Evolutionary conservation across 2,329 filamentous ascomycete species (phyloP), one percentile per base, ranked within the genome.

Genomic region (Phyllosticta ampelicida): DNA sequence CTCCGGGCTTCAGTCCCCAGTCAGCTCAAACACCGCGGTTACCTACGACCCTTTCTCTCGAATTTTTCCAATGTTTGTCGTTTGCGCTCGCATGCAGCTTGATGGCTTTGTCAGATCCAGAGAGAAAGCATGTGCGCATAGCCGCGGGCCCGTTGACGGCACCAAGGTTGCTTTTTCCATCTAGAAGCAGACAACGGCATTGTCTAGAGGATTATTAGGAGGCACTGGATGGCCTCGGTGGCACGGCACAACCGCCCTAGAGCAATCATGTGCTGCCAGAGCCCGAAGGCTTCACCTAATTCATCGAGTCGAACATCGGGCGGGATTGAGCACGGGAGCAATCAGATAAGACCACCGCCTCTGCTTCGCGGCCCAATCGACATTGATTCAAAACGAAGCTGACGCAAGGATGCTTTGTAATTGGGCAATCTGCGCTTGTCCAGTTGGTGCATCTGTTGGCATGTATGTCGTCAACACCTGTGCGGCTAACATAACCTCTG

Each of bases 381-480:
- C 55, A 21, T 21, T 26, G 30, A 48, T 23, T 28, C 13, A 48
- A 55, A 55, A 50, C 30, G 19, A 5, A 18, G 53, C 13, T 28
- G 55, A 56, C 29, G 44, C 55, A 50, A 52, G 36, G 28, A 49
- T 51, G 36, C 36, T 56, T 51, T 56, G 36, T 58, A 53, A 53
- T 53, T 19, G 50, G 51, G 18, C 36, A 23, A 44, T 44, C 13
- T 4, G 36, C 36, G 36, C 36, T n/a, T 44, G 36, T 44, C 13
- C 36, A 44, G 36, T 44, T 44, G 16, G 36, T 44, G 16, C 13
- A n/a, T 44, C 13, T 11, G 10, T 16, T 29, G 29, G 19, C 10
- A 19, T 48, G 23, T 36, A 58, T 58, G 51, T 49, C 55, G 55
- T 58, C 55, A 58, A 58, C 51, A 58, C 36, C 36, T 44, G 36